A percentile compares a stretch with the other conserved stretches of the same genome.
Conservation (phyloP, 805 yeast species). For the Martiniozyma abietophila region DNA sequence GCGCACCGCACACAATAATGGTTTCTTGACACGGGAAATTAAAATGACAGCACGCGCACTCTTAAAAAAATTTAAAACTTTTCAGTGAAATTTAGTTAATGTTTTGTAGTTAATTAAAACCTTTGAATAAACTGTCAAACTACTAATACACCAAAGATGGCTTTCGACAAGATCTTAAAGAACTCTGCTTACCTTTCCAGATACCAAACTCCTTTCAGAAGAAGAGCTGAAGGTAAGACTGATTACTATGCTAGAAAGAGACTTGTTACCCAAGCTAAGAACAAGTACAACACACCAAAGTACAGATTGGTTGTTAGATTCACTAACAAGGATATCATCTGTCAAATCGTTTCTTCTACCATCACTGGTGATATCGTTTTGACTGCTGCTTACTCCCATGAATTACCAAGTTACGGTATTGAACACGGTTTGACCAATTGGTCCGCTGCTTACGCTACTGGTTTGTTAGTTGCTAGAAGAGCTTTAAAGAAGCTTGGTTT, state of each 20-base stretch:
- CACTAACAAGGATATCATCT: constrained; percentile 99
- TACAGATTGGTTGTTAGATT: constrained; percentile 99
- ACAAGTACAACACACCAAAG: constrained; percentile 98
- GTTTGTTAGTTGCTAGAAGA: constrained; percentile 98
- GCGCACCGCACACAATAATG: constrained; percentile 1
- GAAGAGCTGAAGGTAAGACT: constrained; percentile 99
- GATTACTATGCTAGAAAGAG: constrained; percentile 99
- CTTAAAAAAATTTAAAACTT: background rate
- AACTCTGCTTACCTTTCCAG: constrained; percentile 96
- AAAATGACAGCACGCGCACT: constrained; percentile 5
- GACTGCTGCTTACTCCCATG: constrained; percentile 98
- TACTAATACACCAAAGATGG: background rate
- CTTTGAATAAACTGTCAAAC: background rate
- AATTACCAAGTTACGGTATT: constrained; percentile 96
- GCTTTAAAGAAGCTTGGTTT: constrained; percentile 94
- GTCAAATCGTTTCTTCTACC: constrained; percentile 94
- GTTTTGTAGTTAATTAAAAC: too few relatives aligned
- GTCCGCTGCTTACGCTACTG: constrained; percentile 99
- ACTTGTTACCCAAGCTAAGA: constrained; percentile 99
- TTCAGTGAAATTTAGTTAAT: background rate
- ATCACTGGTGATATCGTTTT: constrained; percentile 94
- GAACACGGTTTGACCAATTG: constrained; percentile 99
- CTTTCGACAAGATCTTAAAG: constrained; percentile 9
- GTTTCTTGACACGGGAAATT: constrained; percentile 1
- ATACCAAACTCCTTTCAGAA: constrained; percentile 99